These are phyloP conservation scores for Gossypium davidsonii DNA, from an alignment of 441 rosid species.

Conservation along the genomic window DNA sequence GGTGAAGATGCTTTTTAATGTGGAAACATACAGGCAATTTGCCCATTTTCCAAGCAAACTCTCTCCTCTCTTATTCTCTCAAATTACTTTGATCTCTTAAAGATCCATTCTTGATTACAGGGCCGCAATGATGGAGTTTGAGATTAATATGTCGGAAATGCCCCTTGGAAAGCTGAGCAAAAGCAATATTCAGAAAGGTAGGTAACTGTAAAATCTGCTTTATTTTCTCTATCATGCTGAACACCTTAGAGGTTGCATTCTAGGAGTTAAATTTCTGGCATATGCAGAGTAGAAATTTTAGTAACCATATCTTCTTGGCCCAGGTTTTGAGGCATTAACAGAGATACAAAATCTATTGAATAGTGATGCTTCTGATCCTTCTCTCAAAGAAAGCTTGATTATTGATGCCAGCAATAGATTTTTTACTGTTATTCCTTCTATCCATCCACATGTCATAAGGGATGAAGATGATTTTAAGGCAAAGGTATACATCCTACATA, in stretches of 20 bases:
- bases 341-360: slow-evolving; percentile 79
- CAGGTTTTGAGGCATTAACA: slow-evolving; percentile 95
- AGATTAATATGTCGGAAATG: slow-evolving; percentile 96
- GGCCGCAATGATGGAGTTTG: slow-evolving; percentile 97
- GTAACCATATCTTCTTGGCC: slow-evolving; percentile 11
- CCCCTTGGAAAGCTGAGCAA: slow-evolving; percentile 97
- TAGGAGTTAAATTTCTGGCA: slow-evolving; percentile 11
- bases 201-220: slow-evolving; percentile 5
- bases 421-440: slow-evolving; percentile 85
- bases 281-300: slow-evolving; percentile 9
- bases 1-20: slow-evolving; percentile 86
- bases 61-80: slow-evolving; percentile 1
- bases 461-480: slow-evolving; percentile 87
- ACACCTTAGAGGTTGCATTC: background rate
- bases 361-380: slow-evolving; percentile 36
- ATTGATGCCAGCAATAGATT: slow-evolving; percentile 91
- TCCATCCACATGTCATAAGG: slow-evolving; percentile 80
- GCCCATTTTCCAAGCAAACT: background rate
- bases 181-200: slow-evolving; percentile 82
- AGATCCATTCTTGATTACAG: slow-evolving; percentile 36
- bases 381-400: slow-evolving; percentile 67
- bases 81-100: slow-evolving; percentile 14
- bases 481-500: slow-evolving; percentile 45
- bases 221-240: background rate
- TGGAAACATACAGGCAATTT: slow-evolving; percentile 76